Base-by-base conservation (phyloP, 371 early-diverging fungal genomes). In the Dinochytrium kinnereticum region DNA sequence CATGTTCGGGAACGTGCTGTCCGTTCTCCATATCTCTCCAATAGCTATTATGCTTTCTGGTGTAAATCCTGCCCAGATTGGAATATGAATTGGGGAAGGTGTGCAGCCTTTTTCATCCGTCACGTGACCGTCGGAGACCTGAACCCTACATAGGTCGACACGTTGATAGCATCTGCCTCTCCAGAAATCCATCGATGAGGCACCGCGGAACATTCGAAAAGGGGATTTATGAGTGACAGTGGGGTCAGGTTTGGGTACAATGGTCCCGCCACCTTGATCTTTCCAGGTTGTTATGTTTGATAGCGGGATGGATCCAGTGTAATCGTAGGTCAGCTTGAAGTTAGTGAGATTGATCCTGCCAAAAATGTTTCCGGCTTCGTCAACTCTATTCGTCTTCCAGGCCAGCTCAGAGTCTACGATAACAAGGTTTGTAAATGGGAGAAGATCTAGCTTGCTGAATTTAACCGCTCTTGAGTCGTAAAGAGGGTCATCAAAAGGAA, bases 11-110 rank as follows among this genome's bases (percentile, higher is more conserved):
- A 53, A 26, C 55, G 55, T 53, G 5, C 5, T 26, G 26, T 53
- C 55, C n/a, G n/a, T 53, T 24, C 55, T 53, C 55, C 55, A 53
- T 5, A 53, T n/a, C 55, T 53, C 55, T 44, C 55, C 55, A 53
- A 53, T 53, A 13, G n/a, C 55, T 26, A 53, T 26, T 5, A 53
- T 26, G 55, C 55, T 53, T 26, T 7, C 55, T 5, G 55, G 17
- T 26, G 5, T 53, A 26, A 53, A 53, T 5, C 5, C 26, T 26
- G 10, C 26, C 55, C 5, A 5, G 5, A 53, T 13, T 26, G n/a
- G 55, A 13, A 5, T 24, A 53, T 53, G 55, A 26, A 53, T 53
- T 5, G 55, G 13, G n/a, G 26, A 13, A 5, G 5, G 13, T 13
- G n/a, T 53, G 55, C 55, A 53, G 7, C n/a, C 24, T 13, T 53